Percentiles rank a stretch among this genome's conserved stretches.
These are phyloP conservation scores for Sugiyamaella valdiviana DNA, from an alignment of 805 yeast species.

Conservation along the genomic window DNA sequence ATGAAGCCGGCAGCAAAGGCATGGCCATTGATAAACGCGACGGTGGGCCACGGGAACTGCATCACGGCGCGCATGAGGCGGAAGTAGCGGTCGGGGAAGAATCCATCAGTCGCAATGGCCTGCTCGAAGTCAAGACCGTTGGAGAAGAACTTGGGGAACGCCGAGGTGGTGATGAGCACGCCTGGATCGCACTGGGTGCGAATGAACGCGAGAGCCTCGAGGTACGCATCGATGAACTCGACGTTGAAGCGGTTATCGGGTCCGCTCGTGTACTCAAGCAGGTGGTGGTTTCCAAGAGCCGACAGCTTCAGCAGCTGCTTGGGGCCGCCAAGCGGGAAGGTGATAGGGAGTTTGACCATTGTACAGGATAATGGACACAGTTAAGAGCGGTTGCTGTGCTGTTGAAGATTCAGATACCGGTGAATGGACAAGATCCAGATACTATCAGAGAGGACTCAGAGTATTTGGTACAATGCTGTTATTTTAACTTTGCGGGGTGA, in stretches of 20 bases:
- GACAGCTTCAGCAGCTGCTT: constrained; percentile 43
- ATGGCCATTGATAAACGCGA: constrained; percentile 37
- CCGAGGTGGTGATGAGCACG: constrained; percentile 35
- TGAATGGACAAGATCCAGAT: no score
- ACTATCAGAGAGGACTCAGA: no score
- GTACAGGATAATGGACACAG: neutral
- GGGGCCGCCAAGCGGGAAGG: constrained; percentile 13
- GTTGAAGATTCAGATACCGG: no score
- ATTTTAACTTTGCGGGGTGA: no score
- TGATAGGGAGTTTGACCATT: constrained; percentile 1
- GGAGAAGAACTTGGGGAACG: constrained; percentile 33
- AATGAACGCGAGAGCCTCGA: constrained; percentile 30
- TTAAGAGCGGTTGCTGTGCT: neutral
- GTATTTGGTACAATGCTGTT: no score
- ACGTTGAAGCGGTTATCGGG: constrained; percentile 35
- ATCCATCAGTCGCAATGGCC: constrained; percentile 30
- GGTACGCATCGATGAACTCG: constrained; percentile 28
- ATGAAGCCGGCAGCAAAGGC: constrained; percentile 39
- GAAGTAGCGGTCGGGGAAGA: constrained; percentile 30
- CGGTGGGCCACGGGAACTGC: constrained; percentile 37
- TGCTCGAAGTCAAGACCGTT: constrained; percentile 36
- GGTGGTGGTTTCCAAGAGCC: constrained; percentile 25
- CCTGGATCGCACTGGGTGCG: constrained; percentile 24
- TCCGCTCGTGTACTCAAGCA: constrained; percentile 28
- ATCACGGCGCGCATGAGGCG: constrained; percentile 30